Percentiles rank a stretch among this genome's conserved stretches.
These are phyloP conservation scores for Alternaria conjuncta DNA, from an alignment of 2,329 filamentous ascomycete species.

Conservation along the genomic window DNA sequence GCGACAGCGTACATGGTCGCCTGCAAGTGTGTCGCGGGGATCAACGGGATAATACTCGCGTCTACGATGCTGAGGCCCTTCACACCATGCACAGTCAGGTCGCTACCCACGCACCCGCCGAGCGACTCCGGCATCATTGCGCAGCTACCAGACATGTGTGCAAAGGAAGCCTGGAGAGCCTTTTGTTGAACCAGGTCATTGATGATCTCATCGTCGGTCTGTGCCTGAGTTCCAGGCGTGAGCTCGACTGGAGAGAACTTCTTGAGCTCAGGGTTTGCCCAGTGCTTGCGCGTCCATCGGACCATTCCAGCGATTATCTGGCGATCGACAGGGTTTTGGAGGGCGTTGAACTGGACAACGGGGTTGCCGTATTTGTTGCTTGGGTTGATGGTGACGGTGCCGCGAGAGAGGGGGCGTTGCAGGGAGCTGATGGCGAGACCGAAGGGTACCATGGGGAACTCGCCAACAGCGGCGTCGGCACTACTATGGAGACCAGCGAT, in stretches of 20 bases:
- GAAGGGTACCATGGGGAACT: constrained; percentile 38
- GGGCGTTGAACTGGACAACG: constrained; percentile 43
- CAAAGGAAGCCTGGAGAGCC: constrained; percentile 27
- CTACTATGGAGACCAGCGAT: constrained; percentile 27
- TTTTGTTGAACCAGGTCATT: constrained; percentile 17
- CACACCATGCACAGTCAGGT: constrained; percentile 35
- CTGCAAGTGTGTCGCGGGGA: constrained; percentile 38
- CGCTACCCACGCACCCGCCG: constrained; percentile 34
- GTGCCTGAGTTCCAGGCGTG: constrained; percentile 28
- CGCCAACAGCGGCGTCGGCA: constrained; percentile 38
- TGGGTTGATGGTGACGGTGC: constrained; percentile 47
- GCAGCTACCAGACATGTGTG: constrained; percentile 35
- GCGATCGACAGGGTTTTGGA: constrained; percentile 46
- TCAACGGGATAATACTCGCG: constrained; percentile 38
- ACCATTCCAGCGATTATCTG: constrained; percentile 45
- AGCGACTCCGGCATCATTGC: constrained; percentile 37
- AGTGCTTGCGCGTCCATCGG: constrained; percentile 45
- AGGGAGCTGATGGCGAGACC: constrained; percentile 28
- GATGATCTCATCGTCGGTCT: constrained; percentile 37
- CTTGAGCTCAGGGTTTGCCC: constrained; percentile 38
- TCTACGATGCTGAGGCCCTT: constrained; percentile 39
- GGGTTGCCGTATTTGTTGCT: constrained; percentile 41
- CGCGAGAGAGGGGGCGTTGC: constrained; percentile 41
- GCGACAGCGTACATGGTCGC: constrained; percentile 42
- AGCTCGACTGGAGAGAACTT: constrained; percentile 42